Percentiles rank a stretch among this genome's conserved stretches.
Evolutionary conservation across 495 filamentous ascomycete genomes (phyloP).

Genomic region (Hypoxylon subgilvum): DNA sequence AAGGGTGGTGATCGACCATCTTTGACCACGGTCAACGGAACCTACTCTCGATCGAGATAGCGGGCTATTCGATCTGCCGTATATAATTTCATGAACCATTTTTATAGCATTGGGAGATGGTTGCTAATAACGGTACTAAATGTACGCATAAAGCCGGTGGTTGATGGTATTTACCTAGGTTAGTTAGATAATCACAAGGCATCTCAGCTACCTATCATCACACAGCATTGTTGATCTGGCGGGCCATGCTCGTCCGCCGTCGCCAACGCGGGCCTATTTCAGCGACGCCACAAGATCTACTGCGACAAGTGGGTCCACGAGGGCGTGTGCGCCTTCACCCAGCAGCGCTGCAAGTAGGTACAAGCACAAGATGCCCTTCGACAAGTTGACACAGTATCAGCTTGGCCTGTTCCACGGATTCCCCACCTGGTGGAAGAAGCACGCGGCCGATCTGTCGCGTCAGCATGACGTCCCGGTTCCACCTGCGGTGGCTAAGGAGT

Average conservation of each 20-base stretch:
- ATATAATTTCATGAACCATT: slow-evolving; percentile 48
- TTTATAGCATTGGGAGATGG: slow-evolving; percentile 46
- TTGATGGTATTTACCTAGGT: no score
- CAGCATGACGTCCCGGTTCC: slow-evolving; percentile 31
- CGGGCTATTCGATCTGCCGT: slow-evolving; percentile 46
- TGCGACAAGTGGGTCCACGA: slow-evolving; percentile 88
- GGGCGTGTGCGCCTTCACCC: slow-evolving; percentile 81
- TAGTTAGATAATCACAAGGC: slow-evolving; percentile 38
- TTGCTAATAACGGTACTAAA: slow-evolving; percentile 47
- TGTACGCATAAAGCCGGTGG: slow-evolving; percentile 53
- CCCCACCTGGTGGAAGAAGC: slow-evolving; percentile 59
- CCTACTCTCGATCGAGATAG: slow-evolving; percentile 43
- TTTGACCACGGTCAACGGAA: slow-evolving; percentile 9
- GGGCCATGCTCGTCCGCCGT: no score
- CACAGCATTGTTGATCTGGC: no score
- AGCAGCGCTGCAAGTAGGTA: slow-evolving; percentile 86
- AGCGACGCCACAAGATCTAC: slow-evolving; percentile 66
- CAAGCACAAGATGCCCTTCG: slow-evolving; percentile 84
- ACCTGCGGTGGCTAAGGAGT: no score
- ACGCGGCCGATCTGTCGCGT: slow-evolving; percentile 50
- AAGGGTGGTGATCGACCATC: slow-evolving; percentile 56
- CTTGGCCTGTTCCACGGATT: slow-evolving; percentile 68
- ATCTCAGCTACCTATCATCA: slow-evolving; percentile 32
- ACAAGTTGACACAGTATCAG: slow-evolving; percentile 60
- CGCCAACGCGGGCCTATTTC: no score